Evolutionary conservation across 352 stramenopile genomes (phyloP), one percentile per base, ranked within the genome.

Genomic region (Phytophthora pisi): DNA sequence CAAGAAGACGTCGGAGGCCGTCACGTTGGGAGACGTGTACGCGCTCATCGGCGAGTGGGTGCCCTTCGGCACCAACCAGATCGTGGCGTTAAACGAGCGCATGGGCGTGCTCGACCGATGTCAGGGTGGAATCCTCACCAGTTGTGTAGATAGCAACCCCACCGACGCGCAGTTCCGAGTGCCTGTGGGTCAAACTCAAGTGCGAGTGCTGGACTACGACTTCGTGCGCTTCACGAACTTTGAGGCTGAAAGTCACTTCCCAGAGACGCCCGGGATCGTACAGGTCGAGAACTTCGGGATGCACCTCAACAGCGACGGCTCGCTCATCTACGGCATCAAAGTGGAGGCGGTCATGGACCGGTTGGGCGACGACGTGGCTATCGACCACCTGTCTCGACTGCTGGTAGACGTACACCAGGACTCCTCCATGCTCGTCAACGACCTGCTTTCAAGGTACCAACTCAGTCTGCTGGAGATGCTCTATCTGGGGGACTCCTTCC

Each of bases 141-240:
- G 91, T 59, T 88, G 89, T 15, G 88, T 99, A 26, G 97, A 98
- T 74, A 82, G 72, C 11, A 70, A 81, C n/a, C 85, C 90, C 6
- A 93, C 88, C 0, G 83, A 86, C 56, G 94, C 82, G 50, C 92
- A 88, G 64, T 96, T 98, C 57, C 81, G 77, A 18, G 82, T 96
- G 10, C 83, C 85, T 15, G 90, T 97, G 10, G 97, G 98, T 5
- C 90, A 99, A 42, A 99, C 96, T 1, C 88, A 89, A 51, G 93
- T 99, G 13, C 90, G 97, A 45, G 98, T 99, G 55, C 79, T 99
- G 3, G 97, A 99, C 71, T 99, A 98, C 65, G 97, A 97, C 43
- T 96, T 98, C 47, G 97, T 97, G 24, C 97, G 98, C 46, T 97
- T 99, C 66, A 98, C 98, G 58, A 99, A 99, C 71, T 99, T 99